phyloP scores from a whole-genome alignment of 352 stramenopile species.

The Pythium myriotylum region DNA sequence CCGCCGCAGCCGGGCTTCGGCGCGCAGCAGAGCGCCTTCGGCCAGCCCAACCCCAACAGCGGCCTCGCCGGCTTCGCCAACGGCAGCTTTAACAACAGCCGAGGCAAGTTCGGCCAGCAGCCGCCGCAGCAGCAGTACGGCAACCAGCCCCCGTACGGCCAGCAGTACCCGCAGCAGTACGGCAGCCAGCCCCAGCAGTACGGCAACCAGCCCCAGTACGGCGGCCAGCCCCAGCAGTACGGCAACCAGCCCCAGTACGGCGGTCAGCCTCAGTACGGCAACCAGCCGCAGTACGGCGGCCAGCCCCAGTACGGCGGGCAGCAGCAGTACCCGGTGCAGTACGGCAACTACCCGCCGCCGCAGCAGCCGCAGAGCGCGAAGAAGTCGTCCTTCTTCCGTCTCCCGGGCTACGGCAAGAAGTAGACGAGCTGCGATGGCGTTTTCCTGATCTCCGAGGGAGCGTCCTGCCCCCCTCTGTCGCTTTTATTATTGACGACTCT shows the following conservation, averaged over 20 bases:
- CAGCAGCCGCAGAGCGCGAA: constrained; percentile 52
- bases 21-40: constrained; percentile 23
- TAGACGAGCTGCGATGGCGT: constrained; percentile 24
- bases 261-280: constrained; percentile 28
- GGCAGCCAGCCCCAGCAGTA: constrained; percentile 43
- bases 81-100: constrained; percentile 26
- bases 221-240: constrained; percentile 44
- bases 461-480: constrained; percentile 2
- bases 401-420: constrained; percentile 79
- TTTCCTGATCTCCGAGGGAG: background rate
- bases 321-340: constrained; percentile 51
- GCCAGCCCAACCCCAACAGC: constrained; percentile 13
- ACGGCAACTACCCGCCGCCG: constrained; percentile 51
- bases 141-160: constrained; percentile 28
- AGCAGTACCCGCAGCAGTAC: constrained; percentile 33
- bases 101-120: constrained; percentile 24
- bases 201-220: constrained; percentile 20
- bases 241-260: constrained; percentile 19
- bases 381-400: constrained; percentile 68
- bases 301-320: constrained; percentile 49
- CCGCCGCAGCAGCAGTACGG: constrained; percentile 26
- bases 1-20: constrained; percentile 29
- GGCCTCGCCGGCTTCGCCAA: constrained; percentile 2
- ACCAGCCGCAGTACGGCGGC: constrained; percentile 26
- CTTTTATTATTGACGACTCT: constrained; percentile 31